phyloP scores from a whole-genome alignment of 169 alveolate species.

The Cryptosporidium sp. region DNA sequence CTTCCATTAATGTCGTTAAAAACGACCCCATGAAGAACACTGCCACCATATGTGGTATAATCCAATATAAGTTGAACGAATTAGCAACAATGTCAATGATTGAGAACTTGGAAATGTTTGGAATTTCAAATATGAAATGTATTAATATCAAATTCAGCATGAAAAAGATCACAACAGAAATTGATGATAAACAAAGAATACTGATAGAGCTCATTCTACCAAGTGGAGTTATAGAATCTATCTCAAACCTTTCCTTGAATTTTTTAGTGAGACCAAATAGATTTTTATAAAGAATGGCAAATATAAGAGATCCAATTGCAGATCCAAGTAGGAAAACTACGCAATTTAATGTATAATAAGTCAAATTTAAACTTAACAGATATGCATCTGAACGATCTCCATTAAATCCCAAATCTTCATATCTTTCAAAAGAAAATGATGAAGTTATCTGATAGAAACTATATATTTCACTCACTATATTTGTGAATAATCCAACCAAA shows the following conservation, averaged over 20 bases:
- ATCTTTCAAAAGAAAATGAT: slow-evolving; percentile 20
- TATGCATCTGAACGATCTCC: neutral
- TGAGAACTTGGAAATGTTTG: slow-evolving; percentile 17
- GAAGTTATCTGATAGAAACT: slow-evolving; percentile 38
- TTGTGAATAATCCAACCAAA: slow-evolving; percentile 9
- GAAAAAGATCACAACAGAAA: neutral
- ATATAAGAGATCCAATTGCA: slow-evolving; percentile 60
- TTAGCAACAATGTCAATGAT: slow-evolving; percentile 11
- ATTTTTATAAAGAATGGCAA: slow-evolving; percentile 18
- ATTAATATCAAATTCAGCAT: neutral
- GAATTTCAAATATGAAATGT: neutral
- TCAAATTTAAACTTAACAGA: slow-evolving; percentile 6
- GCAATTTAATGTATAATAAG: slow-evolving; percentile 19
- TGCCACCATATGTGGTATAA: slow-evolving; percentile 11
- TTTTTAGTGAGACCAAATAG: neutral
- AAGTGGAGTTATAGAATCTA: neutral
- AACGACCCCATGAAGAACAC: slow-evolving; percentile 26
- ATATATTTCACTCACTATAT: slow-evolving; percentile 33
- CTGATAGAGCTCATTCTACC: slow-evolving; percentile 26
- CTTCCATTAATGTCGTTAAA: slow-evolving; percentile 4
- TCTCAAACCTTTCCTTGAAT: neutral
- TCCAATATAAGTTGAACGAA: slow-evolving; percentile 3
- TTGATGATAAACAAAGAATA: neutral
- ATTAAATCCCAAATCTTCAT: neutral
- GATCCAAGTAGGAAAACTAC: slow-evolving; percentile 60